Conservation (phyloP, 331 rosid genomes). For the Stylosanthes scabra region DNA sequence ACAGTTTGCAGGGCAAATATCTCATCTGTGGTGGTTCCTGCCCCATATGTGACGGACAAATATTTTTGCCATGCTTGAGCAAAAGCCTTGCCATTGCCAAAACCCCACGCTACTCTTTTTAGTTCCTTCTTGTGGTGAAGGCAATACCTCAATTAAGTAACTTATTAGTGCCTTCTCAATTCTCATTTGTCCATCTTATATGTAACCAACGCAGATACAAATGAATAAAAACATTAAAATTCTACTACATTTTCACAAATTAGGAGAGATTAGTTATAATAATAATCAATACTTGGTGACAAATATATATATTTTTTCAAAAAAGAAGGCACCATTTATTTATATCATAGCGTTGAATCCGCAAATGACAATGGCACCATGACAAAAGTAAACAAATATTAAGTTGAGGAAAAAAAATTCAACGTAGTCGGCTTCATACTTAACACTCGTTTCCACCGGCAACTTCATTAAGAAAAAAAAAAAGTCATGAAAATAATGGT, state of each 20-base stretch:
- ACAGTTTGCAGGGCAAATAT: too few species aligned
- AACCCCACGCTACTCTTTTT: neutral
- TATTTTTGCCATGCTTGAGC: too few species aligned
- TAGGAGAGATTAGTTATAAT: too few species aligned
- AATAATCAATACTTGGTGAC: too few species aligned
- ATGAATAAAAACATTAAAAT: too few species aligned
- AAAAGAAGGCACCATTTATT: too few species aligned
- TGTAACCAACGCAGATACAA: too few species aligned
- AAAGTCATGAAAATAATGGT: neutral
- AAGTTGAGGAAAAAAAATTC: neutral
- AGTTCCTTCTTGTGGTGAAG: neutral
- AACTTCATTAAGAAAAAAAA: neutral
- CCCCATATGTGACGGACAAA: too few species aligned
- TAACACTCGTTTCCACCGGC: neutral
- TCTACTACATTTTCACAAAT: too few species aligned
- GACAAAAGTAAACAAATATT: neutral
- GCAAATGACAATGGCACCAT: neutral
- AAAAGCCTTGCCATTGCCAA: neutral
- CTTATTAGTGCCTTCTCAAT: neutral
- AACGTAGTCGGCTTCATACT: neutral
- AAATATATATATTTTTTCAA: too few species aligned
- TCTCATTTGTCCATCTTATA: too few species aligned
- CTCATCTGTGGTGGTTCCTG: too few species aligned
- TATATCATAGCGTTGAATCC: neutral
- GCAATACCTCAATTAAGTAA: neutral